Evolutionary conservation across 371 early-diverging fungal species (phyloP), one percentile per base, ranked within the genome.

Genomic region (Dichotomocladium elegans): DNA sequence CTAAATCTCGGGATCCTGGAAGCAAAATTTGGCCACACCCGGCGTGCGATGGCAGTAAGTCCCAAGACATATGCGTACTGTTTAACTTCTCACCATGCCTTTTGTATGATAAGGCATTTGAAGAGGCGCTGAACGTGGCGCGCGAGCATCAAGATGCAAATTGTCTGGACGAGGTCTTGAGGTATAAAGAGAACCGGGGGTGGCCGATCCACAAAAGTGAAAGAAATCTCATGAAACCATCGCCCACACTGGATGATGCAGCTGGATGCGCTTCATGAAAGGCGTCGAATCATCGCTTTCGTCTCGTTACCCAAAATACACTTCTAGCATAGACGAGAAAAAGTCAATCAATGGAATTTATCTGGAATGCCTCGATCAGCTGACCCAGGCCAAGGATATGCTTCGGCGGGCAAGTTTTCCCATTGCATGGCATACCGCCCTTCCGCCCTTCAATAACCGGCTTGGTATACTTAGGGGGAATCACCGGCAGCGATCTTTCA

Each of bases 1-100:
- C 43, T 74, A 3, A 67, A 68, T 25, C 50, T 70, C 12, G 66
- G 68, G 19, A 68, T 74, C 15, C 41, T 74, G 25, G 74, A 74
- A 56, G 53, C 65, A 4, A 74, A 65, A 26, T 68, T 74, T 47
- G 70, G 70, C 0, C 74, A 74, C 46, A 48, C 41, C 9, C 55
- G 40, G 12, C 65, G 57, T 51, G 68, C 74, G 22, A 28, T 61
- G 25, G 55, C 57, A 22, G 71, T 70, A 64, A 49, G 41, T 28
- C 2, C 11, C 15, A 30, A 27, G 15, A 4, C 35, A 37, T 19
- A 9, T 28, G 11, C 7, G 12, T 45, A 46, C 1, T 2, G 8
- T 17, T 14, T 21, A 3, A 28, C 4, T 47, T 7, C n/a, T 53
- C 7, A 17, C 14, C 40, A 29, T n/a, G n/a, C n/a, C 1, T 31